phyloP scores from a whole-genome alignment of 257 asterid species.

The Lantana camara region DNA sequence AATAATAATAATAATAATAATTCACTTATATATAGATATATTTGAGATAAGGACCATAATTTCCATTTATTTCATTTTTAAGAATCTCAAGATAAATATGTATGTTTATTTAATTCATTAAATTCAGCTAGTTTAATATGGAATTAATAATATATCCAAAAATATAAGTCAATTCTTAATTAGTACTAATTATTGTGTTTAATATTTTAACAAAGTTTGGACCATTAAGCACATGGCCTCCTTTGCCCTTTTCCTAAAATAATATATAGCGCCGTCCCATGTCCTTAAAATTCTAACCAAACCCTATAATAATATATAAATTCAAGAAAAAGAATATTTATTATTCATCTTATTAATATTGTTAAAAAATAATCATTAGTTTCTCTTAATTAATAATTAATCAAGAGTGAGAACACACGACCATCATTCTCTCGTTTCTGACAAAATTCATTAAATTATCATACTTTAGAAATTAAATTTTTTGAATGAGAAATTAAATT shows the following conservation, averaged over 20 bases:
- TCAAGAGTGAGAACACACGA: not conserved
- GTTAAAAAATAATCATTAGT: not conserved
- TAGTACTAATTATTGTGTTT: conserved; percentile 12
- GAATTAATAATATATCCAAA: conserved; percentile 1
- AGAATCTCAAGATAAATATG: no score
- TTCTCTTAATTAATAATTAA: not conserved
- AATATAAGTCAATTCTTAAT: not conserved
- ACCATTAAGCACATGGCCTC: conserved; percentile 32
- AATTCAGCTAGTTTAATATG: no score
- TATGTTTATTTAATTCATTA: no score
- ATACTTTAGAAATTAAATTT: no score
- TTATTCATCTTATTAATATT: not conserved
- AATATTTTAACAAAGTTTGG: conserved; percentile 1
- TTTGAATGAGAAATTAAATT: no score
- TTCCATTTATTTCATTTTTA: no score
- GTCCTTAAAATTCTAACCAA: conserved; percentile 11
- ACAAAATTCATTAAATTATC: conserved; percentile 15
- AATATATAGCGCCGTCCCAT: conserved; percentile 29
- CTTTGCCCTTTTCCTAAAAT: conserved; percentile 10
- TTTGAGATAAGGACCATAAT: no score
- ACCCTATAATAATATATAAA: not conserved
- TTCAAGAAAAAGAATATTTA: not conserved
- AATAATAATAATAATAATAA: no score
- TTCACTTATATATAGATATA: no score
- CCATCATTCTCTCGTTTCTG: conserved; percentile 14